These are phyloP conservation scores for Beverwykella pulmonaria DNA, from an alignment of 495 filamentous ascomycete species.

Conservation along the genomic window DNA sequence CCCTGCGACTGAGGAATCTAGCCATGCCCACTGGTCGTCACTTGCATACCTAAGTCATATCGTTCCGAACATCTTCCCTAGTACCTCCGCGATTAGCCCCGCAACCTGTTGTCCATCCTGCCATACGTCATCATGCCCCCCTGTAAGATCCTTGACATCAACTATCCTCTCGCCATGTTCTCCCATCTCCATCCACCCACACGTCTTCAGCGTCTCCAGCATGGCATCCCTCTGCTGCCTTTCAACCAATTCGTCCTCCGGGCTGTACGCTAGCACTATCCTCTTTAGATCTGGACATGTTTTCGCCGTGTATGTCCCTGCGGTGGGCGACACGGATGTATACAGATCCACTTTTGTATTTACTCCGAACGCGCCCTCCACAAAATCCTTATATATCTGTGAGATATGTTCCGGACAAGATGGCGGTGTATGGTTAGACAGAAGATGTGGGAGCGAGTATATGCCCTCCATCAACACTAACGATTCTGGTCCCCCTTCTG, in stretches of 20 bases:
- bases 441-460: slow-evolving; percentile 63
- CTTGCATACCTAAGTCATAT: not conserved
- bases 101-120: slow-evolving; percentile 56
- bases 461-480: slow-evolving; percentile 67
- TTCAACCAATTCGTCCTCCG: slow-evolving; percentile 64
- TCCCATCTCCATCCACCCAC: slow-evolving; percentile 27
- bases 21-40: too few species aligned
- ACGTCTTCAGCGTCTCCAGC: slow-evolving; percentile 46
- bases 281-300: slow-evolving; percentile 45
- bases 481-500: slow-evolving; percentile 34
- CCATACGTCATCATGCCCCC: slow-evolving; percentile 68
- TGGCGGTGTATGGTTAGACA: slow-evolving; percentile 49
- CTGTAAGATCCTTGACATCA: slow-evolving; percentile 53
- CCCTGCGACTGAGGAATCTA: too few species aligned
- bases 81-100: slow-evolving; percentile 35
- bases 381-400: slow-evolving; percentile 61
- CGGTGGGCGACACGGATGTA: slow-evolving; percentile 50
- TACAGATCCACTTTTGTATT: slow-evolving; percentile 56
- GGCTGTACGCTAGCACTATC: slow-evolving; percentile 62
- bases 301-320: slow-evolving; percentile 20
- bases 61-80: slow-evolving; percentile 10
- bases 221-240: slow-evolving; percentile 56
- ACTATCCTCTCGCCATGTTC: slow-evolving; percentile 32
- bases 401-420: slow-evolving; percentile 16
- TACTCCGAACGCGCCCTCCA: slow-evolving; percentile 64